phyloP scores from a whole-genome alignment of 2,329 filamentous ascomycete species.

The Paramyrothecium sp. region DNA sequence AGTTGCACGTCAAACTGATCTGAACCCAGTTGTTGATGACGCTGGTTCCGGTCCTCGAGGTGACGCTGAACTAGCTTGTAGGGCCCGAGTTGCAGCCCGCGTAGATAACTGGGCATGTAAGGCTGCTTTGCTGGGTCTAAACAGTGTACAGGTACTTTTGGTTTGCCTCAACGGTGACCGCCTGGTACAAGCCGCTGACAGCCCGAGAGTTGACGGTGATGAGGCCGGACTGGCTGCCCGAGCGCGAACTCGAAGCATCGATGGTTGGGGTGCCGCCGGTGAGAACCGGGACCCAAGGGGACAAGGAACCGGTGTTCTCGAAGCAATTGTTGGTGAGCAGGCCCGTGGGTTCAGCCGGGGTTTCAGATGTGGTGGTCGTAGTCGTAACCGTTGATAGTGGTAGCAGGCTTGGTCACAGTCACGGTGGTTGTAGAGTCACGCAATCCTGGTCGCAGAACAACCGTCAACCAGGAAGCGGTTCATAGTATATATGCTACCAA shows the following conservation, averaged over 20 bases:
- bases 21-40: not conserved
- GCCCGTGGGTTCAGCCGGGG: not conserved
- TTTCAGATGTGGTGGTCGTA: not conserved
- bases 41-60: not conserved
- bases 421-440: not conserved
- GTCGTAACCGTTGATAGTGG: not conserved
- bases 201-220: not conserved
- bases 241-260: not conserved
- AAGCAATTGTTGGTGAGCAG: not conserved
- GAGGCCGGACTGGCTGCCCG: not conserved
- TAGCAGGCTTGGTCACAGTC: not conserved
- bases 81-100: not conserved
- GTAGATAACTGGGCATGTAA: not conserved
- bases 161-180: not conserved
- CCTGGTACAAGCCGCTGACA: not conserved
- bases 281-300: not conserved
- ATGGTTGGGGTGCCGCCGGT: not conserved
- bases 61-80: not conserved
- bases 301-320: not conserved
- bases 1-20: not conserved
- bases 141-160: not conserved
- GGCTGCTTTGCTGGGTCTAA: not conserved
- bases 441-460: no score
- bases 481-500: no score
- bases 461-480: no score